Conservation (phyloP, 179 eudicot genomes). For the Pouteria campechiana region DNA sequence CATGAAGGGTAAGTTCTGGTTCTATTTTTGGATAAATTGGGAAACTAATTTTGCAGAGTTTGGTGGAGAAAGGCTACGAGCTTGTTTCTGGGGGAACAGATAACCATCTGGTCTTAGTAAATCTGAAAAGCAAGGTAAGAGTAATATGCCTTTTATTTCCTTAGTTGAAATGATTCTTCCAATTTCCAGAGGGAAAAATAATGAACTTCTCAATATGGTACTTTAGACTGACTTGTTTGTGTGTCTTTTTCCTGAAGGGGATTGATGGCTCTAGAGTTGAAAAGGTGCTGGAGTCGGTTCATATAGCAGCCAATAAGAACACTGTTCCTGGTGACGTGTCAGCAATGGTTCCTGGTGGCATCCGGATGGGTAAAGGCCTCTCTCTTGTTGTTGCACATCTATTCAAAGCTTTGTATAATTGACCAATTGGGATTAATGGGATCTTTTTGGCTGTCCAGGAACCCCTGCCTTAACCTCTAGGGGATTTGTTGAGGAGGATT, state of each 20-base stretch:
- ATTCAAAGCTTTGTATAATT: not conserved
- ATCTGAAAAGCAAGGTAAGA: slow-evolving; percentile 79
- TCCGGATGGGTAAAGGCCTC: slow-evolving; percentile 67
- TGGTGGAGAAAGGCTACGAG: slow-evolving; percentile 55
- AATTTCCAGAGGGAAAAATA: not conserved
- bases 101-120: slow-evolving; percentile 87
- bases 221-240: not conserved
- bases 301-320: slow-evolving; percentile 94
- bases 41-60: slow-evolving; percentile 53
- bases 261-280: slow-evolving; percentile 98
- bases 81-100: slow-evolving; percentile 99
- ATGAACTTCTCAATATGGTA: not conserved
- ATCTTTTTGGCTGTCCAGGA: slow-evolving; percentile 30
- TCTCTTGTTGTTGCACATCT: not conserved
- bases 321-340: slow-evolving; percentile 99
- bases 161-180: not conserved
- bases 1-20: no score
- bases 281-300: slow-evolving; percentile 88
- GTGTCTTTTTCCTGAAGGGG: slow-evolving; percentile 37
- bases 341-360: slow-evolving; percentile 99
- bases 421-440: not conserved
- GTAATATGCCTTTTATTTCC: not conserved
- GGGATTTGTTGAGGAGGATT: slow-evolving; percentile 88
- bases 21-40: no score
- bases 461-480: slow-evolving; percentile 95